A percentile compares a stretch with the other conserved stretches of the same genome.
Conservation (phyloP, 257 asterid genomes). For the Scutellaria minor region DNA sequence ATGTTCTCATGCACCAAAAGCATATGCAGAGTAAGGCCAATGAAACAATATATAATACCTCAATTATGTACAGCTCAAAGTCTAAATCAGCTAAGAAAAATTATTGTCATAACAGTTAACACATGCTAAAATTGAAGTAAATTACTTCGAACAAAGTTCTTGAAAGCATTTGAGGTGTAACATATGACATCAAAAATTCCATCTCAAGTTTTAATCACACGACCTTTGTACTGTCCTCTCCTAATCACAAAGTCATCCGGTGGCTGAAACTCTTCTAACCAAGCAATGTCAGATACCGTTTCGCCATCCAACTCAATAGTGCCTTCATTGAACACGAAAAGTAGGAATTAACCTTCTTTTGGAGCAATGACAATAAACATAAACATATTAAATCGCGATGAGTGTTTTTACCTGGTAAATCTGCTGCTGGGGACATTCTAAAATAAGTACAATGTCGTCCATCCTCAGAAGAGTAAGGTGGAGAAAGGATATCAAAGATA, state of each 20-base stretch:
- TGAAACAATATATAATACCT: conserved; percentile 49
- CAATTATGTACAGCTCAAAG: conserved; percentile 73
- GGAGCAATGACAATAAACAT: neutral
- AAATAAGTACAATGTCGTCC: conserved; percentile 96
- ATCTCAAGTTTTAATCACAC: conserved; percentile 64
- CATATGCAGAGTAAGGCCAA: conserved; percentile 42
- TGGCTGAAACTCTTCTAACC: conserved; percentile 93
- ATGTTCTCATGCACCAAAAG: neutral
- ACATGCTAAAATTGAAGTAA: conserved; percentile 43
- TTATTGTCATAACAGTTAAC: conserved; percentile 43
- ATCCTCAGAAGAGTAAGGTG: conserved; percentile 89
- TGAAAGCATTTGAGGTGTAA: conserved; percentile 42
- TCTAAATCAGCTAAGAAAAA: conserved; percentile 51
- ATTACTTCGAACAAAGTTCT: conserved; percentile 36
- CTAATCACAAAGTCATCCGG: conserved; percentile 89
- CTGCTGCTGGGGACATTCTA: conserved; percentile 63
- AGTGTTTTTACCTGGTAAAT: conserved; percentile 72
- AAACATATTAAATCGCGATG: neutral
- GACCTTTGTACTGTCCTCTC: conserved; percentile 95
- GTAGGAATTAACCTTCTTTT: neutral
- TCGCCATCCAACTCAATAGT: conserved; percentile 77
- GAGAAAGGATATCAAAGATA: conserved; percentile 92
- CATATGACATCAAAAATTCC: conserved; percentile 43
- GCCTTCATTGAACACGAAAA: conserved; percentile 44
- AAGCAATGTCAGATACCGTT: conserved; percentile 62